A percentile compares a stretch with the other conserved stretches of the same genome.
Conservation (phyloP, 768 basidiomycete genomes). For the Psilocybe cubensis region DNA sequence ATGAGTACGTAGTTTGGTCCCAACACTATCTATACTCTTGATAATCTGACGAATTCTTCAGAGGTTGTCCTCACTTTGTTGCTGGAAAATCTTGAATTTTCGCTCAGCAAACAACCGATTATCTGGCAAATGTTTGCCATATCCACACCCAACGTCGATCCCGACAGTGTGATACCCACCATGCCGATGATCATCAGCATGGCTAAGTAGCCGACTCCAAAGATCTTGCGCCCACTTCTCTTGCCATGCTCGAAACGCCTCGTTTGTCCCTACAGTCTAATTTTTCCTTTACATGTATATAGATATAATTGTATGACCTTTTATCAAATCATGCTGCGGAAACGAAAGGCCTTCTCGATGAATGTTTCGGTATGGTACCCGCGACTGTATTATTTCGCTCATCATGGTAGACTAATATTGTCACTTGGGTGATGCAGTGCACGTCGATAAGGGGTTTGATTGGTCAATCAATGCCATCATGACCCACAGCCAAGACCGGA, state of each 20-base stretch:
- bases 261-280: background rate
- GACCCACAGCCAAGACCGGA: too few relatives aligned
- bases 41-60: conserved; percentile 1
- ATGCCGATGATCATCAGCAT: conserved; percentile 1
- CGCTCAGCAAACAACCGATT: conserved; percentile 20
- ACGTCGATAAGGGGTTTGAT: too few relatives aligned
- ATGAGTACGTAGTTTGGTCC: conserved; percentile 45
- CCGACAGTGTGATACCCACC: background rate
- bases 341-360: too few relatives aligned
- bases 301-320: too few relatives aligned
- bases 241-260: background rate
- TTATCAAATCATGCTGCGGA: too few relatives aligned
- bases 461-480: too few relatives aligned
- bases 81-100: conserved; percentile 20
- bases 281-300: too few relatives aligned
- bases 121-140: conserved; percentile 26
- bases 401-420: too few relatives aligned
- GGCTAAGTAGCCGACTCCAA: background rate
- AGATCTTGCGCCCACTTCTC: background rate
- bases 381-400: too few relatives aligned
- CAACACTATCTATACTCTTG: background rate
- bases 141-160: conserved; percentile 18
- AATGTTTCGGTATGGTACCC: too few relatives aligned
- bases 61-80: conserved; percentile 26
- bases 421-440: too few relatives aligned